Conservation (phyloP, 1,284 basidiomycete species). For the Mrakiaceae sp. region DNA sequence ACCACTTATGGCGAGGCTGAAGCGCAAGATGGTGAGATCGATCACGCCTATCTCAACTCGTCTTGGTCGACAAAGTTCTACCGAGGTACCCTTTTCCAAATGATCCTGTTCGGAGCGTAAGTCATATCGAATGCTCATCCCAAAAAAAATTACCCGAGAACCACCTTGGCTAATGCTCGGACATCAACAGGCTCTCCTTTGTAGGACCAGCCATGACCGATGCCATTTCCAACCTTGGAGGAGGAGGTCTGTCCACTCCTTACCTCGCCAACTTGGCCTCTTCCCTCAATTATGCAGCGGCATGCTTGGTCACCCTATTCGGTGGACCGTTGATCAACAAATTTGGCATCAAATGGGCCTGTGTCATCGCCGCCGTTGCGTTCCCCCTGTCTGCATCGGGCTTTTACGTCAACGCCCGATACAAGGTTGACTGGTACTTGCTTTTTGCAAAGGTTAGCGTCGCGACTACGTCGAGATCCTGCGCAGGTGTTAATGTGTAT, state of each 20-base stretch:
- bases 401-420: constrained; percentile 22
- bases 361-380: constrained; percentile 21
- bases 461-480: neutral
- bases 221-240: constrained; percentile 24
- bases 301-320: constrained; percentile 21
- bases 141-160: too few species aligned
- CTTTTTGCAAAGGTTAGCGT: constrained; percentile 19
- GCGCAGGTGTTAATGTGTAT: too few species aligned
- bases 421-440: constrained; percentile 21
- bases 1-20: too few species aligned
- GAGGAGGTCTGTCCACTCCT: constrained; percentile 23
- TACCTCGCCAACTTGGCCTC: constrained; percentile 16
- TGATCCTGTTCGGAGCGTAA: too few species aligned
- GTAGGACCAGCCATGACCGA: constrained; percentile 24
- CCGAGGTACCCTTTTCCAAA: too few species aligned
- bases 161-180: too few species aligned
- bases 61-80: too few species aligned
- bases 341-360: constrained; percentile 25
- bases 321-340: constrained; percentile 28
- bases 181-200: constrained; percentile 19
- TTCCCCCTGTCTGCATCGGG: constrained; percentile 1
- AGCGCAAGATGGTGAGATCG: too few species aligned
- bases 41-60: too few species aligned
- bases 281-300: constrained; percentile 19
- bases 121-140: too few species aligned